Base-by-base conservation (phyloP, 768 basidiomycete species). In the Auricularia cornea region DNA sequence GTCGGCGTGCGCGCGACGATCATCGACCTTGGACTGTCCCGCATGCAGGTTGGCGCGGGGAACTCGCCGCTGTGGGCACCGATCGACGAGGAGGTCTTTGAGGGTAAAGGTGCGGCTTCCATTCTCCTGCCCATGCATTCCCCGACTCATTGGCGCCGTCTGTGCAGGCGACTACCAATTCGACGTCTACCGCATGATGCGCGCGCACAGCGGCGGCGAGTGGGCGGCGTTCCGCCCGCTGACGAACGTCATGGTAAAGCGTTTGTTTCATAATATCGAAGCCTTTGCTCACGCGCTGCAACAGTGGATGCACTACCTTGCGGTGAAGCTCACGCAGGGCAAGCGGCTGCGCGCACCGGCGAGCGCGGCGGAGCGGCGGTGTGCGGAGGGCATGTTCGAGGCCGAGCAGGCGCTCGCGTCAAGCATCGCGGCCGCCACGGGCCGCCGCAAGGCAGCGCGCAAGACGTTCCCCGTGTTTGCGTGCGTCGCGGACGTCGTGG, bases 11-110 rank as follows among this genome's bases (percentile, higher is more conserved):
- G 82, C 67, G 86, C 86, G 12, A 97, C 94, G 18, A 78, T 98
- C 65, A 98, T 99, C 72, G 97, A 99, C 74, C 84, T 98, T 35
- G 97, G 97, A 18, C 80, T 98, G 30, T 92, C 97, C 4, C 81
- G 95, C 59, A 90, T 94, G 83, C 82, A 86, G 68, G 82, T 83
- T 1, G 77, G 77, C 16, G 83, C 81, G 72, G 77, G 76, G 2
- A 67, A 69, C 41, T 79, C 77, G 38, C 78, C 79, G 11, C 84
- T 88, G 62, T 95, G 86, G 83, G 90, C 94, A 1, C 84, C 85
- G 8, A 85, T 97, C 65, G 95, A 97, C 59, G 84, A 88, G 12
- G 93, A 93, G 68, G 82, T 94, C 28, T 98, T 98, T 69, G 88
- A 92, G 76, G 96, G 96, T 32, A 85, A 91, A 78, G 96, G 93